Evolutionary conservation across 331 rosid genomes (phyloP), one percentile per base, ranked within the genome.

Genomic region (Dryas integrifolia): DNA sequence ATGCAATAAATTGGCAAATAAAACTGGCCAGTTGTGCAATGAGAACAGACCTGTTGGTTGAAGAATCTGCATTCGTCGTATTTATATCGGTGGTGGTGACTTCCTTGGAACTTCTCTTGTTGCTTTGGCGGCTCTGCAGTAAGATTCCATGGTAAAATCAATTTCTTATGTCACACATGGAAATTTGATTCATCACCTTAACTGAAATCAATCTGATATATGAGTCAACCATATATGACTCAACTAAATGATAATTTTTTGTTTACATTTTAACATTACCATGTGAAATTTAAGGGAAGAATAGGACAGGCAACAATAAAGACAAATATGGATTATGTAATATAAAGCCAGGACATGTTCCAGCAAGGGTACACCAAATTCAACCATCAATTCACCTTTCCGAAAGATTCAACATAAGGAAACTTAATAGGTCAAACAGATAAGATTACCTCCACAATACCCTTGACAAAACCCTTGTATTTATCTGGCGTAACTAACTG

Each of bases 61-160:
- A 73, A 74, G 88, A 77, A 79, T 78, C 86, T 47, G 76, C 85
- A 52, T 76, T 72, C 46, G 44, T 58, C 67, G 72, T 73, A 76
- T 86, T 80, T 53, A 69, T 30, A 58, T 69, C 79, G 3, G 76
- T 53, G 8, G 69, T 47, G 46, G 55, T 87, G 72, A 73, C 79
- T 67, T 78, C 90, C 74, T 67, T 76, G 30, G 78, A 21, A 73
- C 77, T 81, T 65, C 84, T 69, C 81, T 86, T 88, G 69, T 80
- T 86, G 77, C 41, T 48, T 3, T 83, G 97, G 73, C 96, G 97
- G 80, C 85, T 91, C 98, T 91, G 92, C 85, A 82, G 41, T 60
- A 53, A 58, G 72, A 77, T 11, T 35, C 38, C 58, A 73, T 44
- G 38, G 58, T 30, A 44, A 67, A 15, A 58, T 14, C 79, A 78